These are phyloP conservation scores for Pythium diclinum DNA, from an alignment of 352 stramenopile species.

Conservation along the genomic window DNA sequence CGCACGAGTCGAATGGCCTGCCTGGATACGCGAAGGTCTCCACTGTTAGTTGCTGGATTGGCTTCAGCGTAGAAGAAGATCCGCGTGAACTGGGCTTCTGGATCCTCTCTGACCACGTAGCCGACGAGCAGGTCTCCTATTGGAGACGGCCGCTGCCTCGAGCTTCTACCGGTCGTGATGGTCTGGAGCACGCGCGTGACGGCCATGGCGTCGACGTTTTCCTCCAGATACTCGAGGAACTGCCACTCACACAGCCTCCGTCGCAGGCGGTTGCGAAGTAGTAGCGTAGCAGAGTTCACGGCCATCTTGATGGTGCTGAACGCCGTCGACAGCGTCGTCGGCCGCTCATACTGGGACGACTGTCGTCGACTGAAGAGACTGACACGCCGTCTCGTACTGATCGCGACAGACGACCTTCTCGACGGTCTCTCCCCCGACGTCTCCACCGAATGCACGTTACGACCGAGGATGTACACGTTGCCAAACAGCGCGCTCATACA, in stretches of 20 bases:
- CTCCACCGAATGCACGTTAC: constrained; percentile 33
- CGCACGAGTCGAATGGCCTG: constrained; percentile 5
- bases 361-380: not conserved
- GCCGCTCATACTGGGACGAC: not conserved
- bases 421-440: not conserved
- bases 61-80: constrained; percentile 57
- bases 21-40: not conserved
- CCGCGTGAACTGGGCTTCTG: constrained; percentile 51
- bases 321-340: constrained; percentile 7
- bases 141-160: constrained; percentile 6
- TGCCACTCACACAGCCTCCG: constrained; percentile 52
- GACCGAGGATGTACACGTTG: constrained; percentile 54
- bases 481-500: constrained; percentile 66
- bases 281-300: constrained; percentile 53
- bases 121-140: constrained; percentile 46
- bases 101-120: constrained; percentile 63
- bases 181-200: constrained; percentile 65
- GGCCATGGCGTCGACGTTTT: constrained; percentile 48
- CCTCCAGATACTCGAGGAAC: constrained; percentile 60
- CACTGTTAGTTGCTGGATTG: not conserved
- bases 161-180: constrained; percentile 25
- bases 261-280: constrained; percentile 42
- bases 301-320: constrained; percentile 35
- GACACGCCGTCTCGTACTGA: not conserved
- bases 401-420: not conserved